These are phyloP conservation scores for Heteromeles arbutifolia DNA, from an alignment of 306 rosid genomes.

Conservation along the genomic window DNA sequence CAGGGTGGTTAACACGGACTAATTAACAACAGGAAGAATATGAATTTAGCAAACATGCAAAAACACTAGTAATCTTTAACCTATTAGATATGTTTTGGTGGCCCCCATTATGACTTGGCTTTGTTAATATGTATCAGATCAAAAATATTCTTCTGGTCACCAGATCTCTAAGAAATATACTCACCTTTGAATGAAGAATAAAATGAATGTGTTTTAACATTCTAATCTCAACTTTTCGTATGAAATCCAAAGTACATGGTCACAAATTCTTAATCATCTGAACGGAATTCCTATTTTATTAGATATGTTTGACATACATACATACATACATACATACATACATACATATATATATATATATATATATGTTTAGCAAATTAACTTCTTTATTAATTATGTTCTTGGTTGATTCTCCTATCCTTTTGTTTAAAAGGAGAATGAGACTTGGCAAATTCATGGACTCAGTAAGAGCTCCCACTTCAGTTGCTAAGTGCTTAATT, in stretches of 20 bases:
- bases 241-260: too few relatives aligned
- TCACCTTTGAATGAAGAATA: not conserved
- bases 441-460: conserved; percentile 36
- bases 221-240: not conserved
- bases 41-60: conserved; percentile 1
- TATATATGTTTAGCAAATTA: not conserved
- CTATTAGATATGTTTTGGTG: not conserved
- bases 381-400: not conserved
- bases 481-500: not conserved
- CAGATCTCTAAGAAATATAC: too few relatives aligned
- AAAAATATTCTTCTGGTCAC: too few relatives aligned
- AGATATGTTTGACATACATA: not conserved
- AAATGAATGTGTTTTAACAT: not conserved
- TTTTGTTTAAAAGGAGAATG: not conserved
- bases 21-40: not conserved
- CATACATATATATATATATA: too few relatives aligned
- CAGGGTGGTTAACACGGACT: not conserved
- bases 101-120: not conserved
- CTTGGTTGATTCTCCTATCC: not conserved
- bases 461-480: conserved; percentile 13
- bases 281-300: too few relatives aligned
- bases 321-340: too few relatives aligned
- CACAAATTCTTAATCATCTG: too few relatives aligned
- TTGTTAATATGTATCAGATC: not conserved
- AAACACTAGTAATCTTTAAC: not conserved